Evolutionary conservation across 257 asterid species (phyloP).

Genomic region (Solanum sejunctum): DNA sequence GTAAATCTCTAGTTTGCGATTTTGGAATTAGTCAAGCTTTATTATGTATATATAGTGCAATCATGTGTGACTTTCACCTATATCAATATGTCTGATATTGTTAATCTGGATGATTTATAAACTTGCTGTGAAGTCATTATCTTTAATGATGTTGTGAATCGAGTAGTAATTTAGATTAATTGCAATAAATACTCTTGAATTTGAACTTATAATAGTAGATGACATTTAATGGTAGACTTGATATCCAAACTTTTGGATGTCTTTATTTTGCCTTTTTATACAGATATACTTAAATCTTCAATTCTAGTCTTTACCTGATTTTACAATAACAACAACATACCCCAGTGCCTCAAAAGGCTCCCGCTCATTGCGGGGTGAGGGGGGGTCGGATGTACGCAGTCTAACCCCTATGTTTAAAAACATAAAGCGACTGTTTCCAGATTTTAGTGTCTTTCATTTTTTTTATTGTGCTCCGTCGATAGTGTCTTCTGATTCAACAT

Average conservation of each 20-base stretch:
- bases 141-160: neutral
- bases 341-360: too few species aligned
- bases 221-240: neutral
- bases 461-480: neutral
- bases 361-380: too few species aligned
- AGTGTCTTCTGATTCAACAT: neutral
- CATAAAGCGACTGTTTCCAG: too few species aligned
- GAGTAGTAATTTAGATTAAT: neutral
- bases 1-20: constrained; percentile 15
- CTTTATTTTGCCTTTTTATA: neutral
- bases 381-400: too few species aligned
- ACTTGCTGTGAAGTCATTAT: neutral
- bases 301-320: neutral
- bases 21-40: neutral
- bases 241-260: neutral
- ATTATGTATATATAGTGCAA: neutral
- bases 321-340: too few species aligned
- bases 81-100: neutral
- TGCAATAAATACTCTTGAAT: neutral
- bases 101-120: neutral
- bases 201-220: neutral
- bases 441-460: neutral
- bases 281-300: neutral
- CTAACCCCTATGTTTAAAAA: too few species aligned
- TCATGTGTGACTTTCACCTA: neutral